phyloP scores from a whole-genome alignment of 441 rosid genomes.

The Francoa sonchifolia region DNA sequence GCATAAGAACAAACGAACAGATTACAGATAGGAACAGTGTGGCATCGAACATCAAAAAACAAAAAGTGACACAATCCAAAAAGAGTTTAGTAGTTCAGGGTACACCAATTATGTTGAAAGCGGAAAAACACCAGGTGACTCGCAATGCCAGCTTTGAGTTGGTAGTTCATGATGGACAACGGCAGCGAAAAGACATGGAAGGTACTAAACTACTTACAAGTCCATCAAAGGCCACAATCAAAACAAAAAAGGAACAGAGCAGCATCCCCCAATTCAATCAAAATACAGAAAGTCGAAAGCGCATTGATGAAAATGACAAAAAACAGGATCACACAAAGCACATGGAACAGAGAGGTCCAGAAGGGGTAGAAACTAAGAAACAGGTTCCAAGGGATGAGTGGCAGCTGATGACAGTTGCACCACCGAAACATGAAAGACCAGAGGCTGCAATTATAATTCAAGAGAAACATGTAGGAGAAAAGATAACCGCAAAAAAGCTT shows the following conservation, averaged over 20 bases:
- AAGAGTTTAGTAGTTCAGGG: slow-evolving; percentile 20
- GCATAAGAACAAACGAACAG: slow-evolving; percentile 12
- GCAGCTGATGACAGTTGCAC: slow-evolving; percentile 12
- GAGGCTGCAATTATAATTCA: slow-evolving; percentile 15
- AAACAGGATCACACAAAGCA: slow-evolving; percentile 19
- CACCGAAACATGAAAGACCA: slow-evolving; percentile 15
- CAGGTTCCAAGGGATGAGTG: slow-evolving; percentile 22
- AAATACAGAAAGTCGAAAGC: slow-evolving; percentile 22
- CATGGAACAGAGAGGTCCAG: slow-evolving; percentile 26
- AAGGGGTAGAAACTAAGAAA: slow-evolving; percentile 18
- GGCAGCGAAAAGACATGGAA: slow-evolving; percentile 21
- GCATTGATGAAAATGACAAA: slow-evolving; percentile 19
- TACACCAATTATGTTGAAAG: slow-evolving; percentile 5
- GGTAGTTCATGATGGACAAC: slow-evolving; percentile 19
- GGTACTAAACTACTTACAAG: slow-evolving; percentile 15
- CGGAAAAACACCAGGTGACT: slow-evolving; percentile 18
- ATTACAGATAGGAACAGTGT: slow-evolving; percentile 18
- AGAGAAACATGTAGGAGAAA: slow-evolving; percentile 21
- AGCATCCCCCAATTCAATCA: slow-evolving; percentile 9
- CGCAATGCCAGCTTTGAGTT: slow-evolving; percentile 18
- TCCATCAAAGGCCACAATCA: slow-evolving; percentile 12
- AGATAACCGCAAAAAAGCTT: slow-evolving; percentile 16
- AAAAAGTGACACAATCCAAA: slow-evolving; percentile 21
- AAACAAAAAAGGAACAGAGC: slow-evolving; percentile 21
- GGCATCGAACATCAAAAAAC: slow-evolving; percentile 10